Base-by-base conservation (phyloP, 495 filamentous ascomycete species). In the Lasiosphaeriaceae sp. region DNA sequence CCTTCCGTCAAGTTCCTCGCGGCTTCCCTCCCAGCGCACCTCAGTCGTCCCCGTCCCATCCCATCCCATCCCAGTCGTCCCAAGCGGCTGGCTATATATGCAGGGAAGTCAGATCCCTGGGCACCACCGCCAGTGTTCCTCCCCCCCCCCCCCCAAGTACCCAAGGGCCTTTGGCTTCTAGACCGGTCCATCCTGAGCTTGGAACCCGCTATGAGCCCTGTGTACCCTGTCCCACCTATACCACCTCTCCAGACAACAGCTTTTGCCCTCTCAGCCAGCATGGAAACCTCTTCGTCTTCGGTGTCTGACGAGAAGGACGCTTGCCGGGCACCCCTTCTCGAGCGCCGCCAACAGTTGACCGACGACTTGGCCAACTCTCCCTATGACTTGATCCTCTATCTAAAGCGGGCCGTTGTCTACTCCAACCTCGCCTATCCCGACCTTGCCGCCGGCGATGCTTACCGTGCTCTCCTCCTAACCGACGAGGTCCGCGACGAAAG, bases 391-490 rank as follows among this genome's bases (percentile, higher is more conserved):
- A 78, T 87, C 51, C 76, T 85, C 17, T 90, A 93, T 65, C 75
- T 96, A 43, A 75, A 85, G 56, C 83, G 92, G 23, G 88, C 90
- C 24, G 70, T 80, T 26, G 75, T 85, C 26, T 85, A 96, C 69
- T 77, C 86, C 39, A 69, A 85, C 53, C 81, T 97, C 29, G 89
- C 84, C 34, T 97, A 94, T 70, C 90, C 90, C 2, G 94, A 98
- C 69, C 80, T 98, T 16, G 90, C 90, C 3, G 87, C 88, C 23
- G 90, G 90, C 41, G 94, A 96, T 71, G 89, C 90, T 2, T 97
- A 98, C 69, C 86, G 89, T 43, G 90, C 92, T 2, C 80, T 98
- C 2, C 83, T 96, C 11, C 75, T 97, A 43, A 77, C 86, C 19
- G 94, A 98, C 63, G 90, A 93, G 52, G 80, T 92, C 22, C 67